A percentile compares a stretch with the other conserved stretches of the same genome.
phyloP scores from a whole-genome alignment of 768 basidiomycete genomes.

The Mycena maculata region DNA sequence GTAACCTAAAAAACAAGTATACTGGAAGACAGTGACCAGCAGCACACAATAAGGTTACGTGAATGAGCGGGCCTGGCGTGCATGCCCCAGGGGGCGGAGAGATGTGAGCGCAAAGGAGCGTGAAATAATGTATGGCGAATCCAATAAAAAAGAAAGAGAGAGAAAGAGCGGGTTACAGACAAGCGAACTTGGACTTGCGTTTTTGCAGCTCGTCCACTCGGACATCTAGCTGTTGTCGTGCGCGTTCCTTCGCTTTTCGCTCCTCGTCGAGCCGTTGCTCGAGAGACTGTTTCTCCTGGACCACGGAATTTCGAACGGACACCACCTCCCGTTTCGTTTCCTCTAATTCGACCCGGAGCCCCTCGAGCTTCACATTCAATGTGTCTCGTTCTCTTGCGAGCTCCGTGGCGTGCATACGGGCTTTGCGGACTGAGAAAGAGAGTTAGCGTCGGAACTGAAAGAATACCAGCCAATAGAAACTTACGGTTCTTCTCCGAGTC shows the following conservation, averaged over 20 bases:
- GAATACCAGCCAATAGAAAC: slow-evolving; percentile 45
- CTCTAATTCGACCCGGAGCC: slow-evolving; percentile 76
- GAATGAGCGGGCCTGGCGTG: slow-evolving; percentile 52
- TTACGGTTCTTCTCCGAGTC: slow-evolving; percentile 94
- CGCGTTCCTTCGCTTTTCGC: slow-evolving; percentile 88
- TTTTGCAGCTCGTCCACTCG: slow-evolving; percentile 88
- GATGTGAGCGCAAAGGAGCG: slow-evolving; percentile 42
- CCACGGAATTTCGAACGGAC: slow-evolving; percentile 80
- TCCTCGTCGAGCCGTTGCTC: slow-evolving; percentile 89
- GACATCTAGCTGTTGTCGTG: slow-evolving; percentile 85
- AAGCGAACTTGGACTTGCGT: slow-evolving; percentile 94
- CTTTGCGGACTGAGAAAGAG: slow-evolving; percentile 78
- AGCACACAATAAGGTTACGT: slow-evolving; percentile 37
- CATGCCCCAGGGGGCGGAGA: slow-evolving; percentile 40
- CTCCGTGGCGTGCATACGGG: slow-evolving; percentile 93
- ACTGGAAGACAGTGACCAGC: slow-evolving; percentile 26
- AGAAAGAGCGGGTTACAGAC: slow-evolving; percentile 63
- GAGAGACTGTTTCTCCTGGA: slow-evolving; percentile 89
- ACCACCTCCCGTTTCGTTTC: slow-evolving; percentile 86
- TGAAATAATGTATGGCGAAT: slow-evolving; percentile 29
- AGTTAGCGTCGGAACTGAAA: slow-evolving; percentile 15
- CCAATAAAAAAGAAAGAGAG: slow-evolving; percentile 32
- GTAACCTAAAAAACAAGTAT: slow-evolving; percentile 47
- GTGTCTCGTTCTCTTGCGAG: slow-evolving; percentile 87
- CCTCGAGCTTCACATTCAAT: slow-evolving; percentile 71